Conservation (phyloP, 768 basidiomycete species). For the Termitomyces sp. region DNA sequence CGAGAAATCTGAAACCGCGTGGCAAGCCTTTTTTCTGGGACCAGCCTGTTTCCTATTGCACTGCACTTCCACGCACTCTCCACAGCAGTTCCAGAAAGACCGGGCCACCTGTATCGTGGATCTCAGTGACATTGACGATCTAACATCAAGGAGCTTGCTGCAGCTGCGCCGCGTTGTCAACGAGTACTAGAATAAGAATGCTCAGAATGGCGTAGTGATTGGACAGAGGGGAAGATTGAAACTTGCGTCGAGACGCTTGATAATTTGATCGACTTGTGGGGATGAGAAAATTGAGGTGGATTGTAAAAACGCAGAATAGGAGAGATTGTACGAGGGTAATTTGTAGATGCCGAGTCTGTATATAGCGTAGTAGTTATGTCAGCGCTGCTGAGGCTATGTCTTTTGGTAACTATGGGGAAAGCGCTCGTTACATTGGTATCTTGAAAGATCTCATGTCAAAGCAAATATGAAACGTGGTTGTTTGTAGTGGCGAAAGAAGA, state of each 20-base stretch:
- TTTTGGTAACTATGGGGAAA: not conserved
- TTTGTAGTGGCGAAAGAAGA: not conserved
- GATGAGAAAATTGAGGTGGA: not conserved
- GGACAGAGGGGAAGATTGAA: conserved; percentile 28
- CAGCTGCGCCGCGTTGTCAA: conserved; percentile 37
- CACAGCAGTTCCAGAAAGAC: conserved; percentile 46
- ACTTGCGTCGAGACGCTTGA: not conserved
- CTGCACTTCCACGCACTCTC: conserved; percentile 56
- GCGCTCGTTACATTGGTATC: not conserved
- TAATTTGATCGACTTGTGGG: not conserved
- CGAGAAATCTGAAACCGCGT: no score
- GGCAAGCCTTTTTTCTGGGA: no score
- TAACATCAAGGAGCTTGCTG: conserved; percentile 40
- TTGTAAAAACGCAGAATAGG: not conserved
- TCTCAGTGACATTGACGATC: conserved; percentile 26
- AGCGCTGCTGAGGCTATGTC: not conserved
- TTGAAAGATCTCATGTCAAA: not conserved
- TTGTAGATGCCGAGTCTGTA: no score
- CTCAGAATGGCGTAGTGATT: conserved; percentile 47
- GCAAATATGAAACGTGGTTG: not conserved
- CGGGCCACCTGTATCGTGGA: conserved; percentile 51
- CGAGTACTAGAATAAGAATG: conserved; percentile 66
- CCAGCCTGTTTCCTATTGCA: conserved; percentile 52
- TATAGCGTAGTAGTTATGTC: not conserved
- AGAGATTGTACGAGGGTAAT: not conserved